phyloP scores from a whole-genome alignment of 768 basidiomycete genomes.

The Lactifluus pinguis region DNA sequence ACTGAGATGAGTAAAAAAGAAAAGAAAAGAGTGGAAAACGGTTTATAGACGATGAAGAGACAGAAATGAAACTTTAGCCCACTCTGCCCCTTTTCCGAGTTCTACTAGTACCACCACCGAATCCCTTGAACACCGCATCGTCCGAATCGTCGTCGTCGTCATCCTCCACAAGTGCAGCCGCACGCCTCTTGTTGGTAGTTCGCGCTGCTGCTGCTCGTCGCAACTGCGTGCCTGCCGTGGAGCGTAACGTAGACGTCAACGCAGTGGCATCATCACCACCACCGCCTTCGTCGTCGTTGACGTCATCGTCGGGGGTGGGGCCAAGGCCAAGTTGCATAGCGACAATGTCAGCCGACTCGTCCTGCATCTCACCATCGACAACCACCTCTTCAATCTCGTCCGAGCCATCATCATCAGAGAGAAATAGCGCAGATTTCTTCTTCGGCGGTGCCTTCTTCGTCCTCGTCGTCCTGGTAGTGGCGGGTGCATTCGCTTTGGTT shows the following conservation, averaged over 20 bases:
- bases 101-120: conserved; percentile 28
- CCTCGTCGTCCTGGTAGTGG: neutral
- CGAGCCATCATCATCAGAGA: conserved; percentile 9
- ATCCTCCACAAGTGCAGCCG: conserved; percentile 8
- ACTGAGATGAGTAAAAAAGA: too few relatives aligned
- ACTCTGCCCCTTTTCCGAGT: conserved; percentile 10
- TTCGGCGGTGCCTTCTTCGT: neutral
- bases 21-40: too few relatives aligned
- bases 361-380: neutral
- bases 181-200: conserved; percentile 4
- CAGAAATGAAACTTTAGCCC: neutral
- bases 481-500: neutral
- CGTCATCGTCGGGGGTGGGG: neutral
- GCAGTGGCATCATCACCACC: conserved; percentile 6
- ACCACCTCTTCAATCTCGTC: neutral
- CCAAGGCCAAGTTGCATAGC: neutral
- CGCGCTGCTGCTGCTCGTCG: conserved; percentile 11
- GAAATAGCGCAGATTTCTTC: conserved; percentile 10
- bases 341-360: neutral
- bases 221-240: conserved; percentile 21
- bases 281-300: neutral
- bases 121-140: conserved; percentile 57
- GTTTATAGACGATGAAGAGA: neutral
- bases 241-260: conserved; percentile 23
- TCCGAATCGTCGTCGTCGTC: conserved; percentile 56